Evolutionary conservation across 805 yeast species (phyloP).

Genomic region (Candida insectorum): DNA sequence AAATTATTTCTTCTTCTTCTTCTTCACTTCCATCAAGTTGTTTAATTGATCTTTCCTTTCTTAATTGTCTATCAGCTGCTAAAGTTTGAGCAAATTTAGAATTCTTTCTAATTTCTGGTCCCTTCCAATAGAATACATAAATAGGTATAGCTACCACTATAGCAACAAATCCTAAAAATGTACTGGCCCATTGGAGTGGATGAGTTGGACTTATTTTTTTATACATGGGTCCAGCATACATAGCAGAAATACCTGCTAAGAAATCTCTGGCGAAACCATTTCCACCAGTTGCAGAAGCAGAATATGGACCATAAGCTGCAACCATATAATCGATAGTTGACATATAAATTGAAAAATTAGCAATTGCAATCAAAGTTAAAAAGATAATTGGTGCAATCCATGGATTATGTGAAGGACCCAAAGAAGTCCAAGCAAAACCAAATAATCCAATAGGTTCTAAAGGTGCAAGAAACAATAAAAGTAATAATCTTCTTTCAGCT

Average conservation of each 20-base stretch:
- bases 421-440: slow-evolving; percentile 41
- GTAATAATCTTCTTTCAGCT: slow-evolving; percentile 26
- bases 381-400: slow-evolving; percentile 43
- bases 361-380: slow-evolving; percentile 33
- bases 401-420: slow-evolving; percentile 35
- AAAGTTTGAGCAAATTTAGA: slow-evolving; percentile 36
- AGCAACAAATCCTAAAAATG: slow-evolving; percentile 33
- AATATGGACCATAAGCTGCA: slow-evolving; percentile 39
- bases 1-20: slow-evolving; percentile 10
- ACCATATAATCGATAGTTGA: slow-evolving; percentile 44
- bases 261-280: slow-evolving; percentile 42
- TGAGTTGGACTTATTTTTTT: slow-evolving; percentile 24
- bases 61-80: slow-evolving; percentile 24
- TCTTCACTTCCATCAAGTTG: slow-evolving; percentile 1
- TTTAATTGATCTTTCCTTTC: slow-evolving; percentile 9
- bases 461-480: slow-evolving; percentile 35
- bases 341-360: slow-evolving; percentile 40
- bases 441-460: slow-evolving; percentile 36
- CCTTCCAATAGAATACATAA: slow-evolving; percentile 38
- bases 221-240: slow-evolving; percentile 38
- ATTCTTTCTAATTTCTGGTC: slow-evolving; percentile 30
- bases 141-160: slow-evolving; percentile 32
- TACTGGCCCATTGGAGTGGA: slow-evolving; percentile 38
- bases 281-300: slow-evolving; percentile 44
- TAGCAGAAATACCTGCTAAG: slow-evolving; percentile 36